A percentile compares a stretch with the other conserved stretches of the same genome.
These are phyloP conservation scores for Aureoboletus auriporus DNA, from an alignment of 768 basidiomycete genomes.

Conservation along the genomic window DNA sequence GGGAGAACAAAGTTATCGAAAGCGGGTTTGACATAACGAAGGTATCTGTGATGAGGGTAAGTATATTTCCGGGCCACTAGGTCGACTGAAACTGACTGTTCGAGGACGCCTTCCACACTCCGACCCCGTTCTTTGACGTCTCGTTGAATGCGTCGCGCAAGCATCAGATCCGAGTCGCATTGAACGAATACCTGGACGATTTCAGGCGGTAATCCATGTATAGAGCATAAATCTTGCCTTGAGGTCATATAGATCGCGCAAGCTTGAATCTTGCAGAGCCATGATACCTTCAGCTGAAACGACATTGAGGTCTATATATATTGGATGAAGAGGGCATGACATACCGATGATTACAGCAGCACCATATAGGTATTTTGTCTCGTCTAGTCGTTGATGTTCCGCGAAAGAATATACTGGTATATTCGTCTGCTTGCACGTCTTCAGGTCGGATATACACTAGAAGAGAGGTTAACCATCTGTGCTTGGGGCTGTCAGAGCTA, in stretches of 20 bases:
- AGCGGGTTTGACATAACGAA: constrained; percentile 92
- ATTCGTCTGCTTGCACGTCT: constrained; percentile 76
- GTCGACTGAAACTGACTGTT: constrained; percentile 55
- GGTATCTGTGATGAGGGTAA: constrained; percentile 53
- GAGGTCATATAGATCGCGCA: constrained; percentile 85
- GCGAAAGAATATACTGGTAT: constrained; percentile 95
- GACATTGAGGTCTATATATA: neutral
- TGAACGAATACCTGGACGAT: constrained; percentile 73
- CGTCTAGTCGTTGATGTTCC: constrained; percentile 76
- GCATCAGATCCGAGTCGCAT: constrained; percentile 95
- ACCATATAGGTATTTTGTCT: constrained; percentile 88
- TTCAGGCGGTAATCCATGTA: neutral
- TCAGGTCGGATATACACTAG: constrained; percentile 84
- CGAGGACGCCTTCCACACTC: constrained; percentile 80
- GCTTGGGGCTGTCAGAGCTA: constrained; percentile 4
- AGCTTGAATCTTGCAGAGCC: constrained; percentile 72
- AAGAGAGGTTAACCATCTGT: neutral
- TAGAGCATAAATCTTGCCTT: constrained; percentile 50
- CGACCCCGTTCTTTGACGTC: constrained; percentile 88
- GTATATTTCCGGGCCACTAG: neutral
- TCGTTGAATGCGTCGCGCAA: constrained; percentile 84
- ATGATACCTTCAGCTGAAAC: constrained; percentile 84
- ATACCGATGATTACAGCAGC: constrained; percentile 86
- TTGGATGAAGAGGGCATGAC: constrained; percentile 4
- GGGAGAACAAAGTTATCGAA: constrained; percentile 94